A percentile compares a stretch with the other conserved stretches of the same genome.
phyloP scores from a whole-genome alignment of 2,329 filamentous ascomycete genomes.

The Fusarium sp. region DNA sequence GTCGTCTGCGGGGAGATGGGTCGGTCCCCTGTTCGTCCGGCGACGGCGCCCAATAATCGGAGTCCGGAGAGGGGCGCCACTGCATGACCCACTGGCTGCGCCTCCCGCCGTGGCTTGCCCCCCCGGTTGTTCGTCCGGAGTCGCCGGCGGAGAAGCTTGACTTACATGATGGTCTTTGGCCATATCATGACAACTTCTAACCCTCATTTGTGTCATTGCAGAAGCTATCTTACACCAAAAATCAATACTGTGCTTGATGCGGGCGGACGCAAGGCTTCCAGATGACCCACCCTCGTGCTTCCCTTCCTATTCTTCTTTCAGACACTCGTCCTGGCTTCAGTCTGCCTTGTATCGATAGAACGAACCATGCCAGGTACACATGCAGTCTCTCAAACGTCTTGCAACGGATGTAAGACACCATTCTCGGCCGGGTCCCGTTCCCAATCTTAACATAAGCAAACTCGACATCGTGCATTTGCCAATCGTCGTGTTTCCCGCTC shows the following conservation, averaged over 20 bases:
- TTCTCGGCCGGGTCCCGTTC: slow-evolving; percentile 31
- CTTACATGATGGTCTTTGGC: slow-evolving; percentile 27
- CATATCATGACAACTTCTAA: slow-evolving; percentile 39
- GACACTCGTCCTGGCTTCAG: slow-evolving; percentile 18
- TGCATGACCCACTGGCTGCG: slow-evolving; percentile 46
- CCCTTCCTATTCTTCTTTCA: slow-evolving; percentile 10
- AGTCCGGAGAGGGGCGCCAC: slow-evolving; percentile 39
- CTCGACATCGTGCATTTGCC: slow-evolving; percentile 12
- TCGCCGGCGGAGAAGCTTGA: slow-evolving; percentile 46
- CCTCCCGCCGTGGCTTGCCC: slow-evolving; percentile 49
- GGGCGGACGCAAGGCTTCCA: slow-evolving; percentile 28
- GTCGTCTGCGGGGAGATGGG: slow-evolving; percentile 30
- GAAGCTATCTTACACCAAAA: slow-evolving; percentile 29
- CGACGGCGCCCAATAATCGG: slow-evolving; percentile 36
- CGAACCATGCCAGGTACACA: slow-evolving; percentile 15
- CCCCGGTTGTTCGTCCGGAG: slow-evolving; percentile 40
- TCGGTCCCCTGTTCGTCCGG: slow-evolving; percentile 25
- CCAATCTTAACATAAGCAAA: slow-evolving; percentile 26
- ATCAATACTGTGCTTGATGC: not conserved
- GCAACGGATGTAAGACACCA: slow-evolving; percentile 22
- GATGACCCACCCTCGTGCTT: slow-evolving; percentile 27
- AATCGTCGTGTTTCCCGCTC: slow-evolving; percentile 20
- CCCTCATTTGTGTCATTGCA: slow-evolving; percentile 43
- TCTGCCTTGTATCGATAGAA: slow-evolving; percentile 36
- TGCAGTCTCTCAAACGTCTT: slow-evolving; percentile 5